Evolutionary conservation across 1,139 yeast species (phyloP).

Genomic region (Blastobotrys ciferrii): DNA sequence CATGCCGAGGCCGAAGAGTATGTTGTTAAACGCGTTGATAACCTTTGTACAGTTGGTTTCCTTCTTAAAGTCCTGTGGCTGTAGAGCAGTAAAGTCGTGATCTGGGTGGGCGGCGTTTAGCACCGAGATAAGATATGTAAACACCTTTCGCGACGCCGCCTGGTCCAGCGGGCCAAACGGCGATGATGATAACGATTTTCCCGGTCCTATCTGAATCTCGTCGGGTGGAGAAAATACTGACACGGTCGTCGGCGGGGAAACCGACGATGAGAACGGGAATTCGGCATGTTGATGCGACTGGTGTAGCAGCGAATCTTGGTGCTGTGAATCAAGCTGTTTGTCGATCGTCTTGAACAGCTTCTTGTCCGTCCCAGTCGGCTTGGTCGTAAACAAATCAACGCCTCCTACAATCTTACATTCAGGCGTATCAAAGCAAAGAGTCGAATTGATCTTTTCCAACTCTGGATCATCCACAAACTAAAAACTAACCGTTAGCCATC

Average conservation of each 20-base stretch:
- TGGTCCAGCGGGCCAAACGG: constrained; percentile 94
- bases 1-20: constrained; percentile 75
- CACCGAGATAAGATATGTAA: constrained; percentile 87
- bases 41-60: constrained; percentile 52
- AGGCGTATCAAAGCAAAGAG: constrained; percentile 79
- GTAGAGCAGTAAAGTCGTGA: constrained; percentile 84
- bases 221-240: constrained; percentile 23
- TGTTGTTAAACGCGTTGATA: constrained; percentile 72
- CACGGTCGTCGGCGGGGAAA: constrained; percentile 21
- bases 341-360: constrained; percentile 86
- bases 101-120: constrained; percentile 93
- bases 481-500: too few species aligned
- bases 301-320: constrained; percentile 25
- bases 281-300: constrained; percentile 17
- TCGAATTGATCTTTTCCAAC: constrained; percentile 82
- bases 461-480: constrained; percentile 92
- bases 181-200: constrained; percentile 42
- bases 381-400: constrained; percentile 90
- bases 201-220: constrained; percentile 6
- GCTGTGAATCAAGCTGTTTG: constrained; percentile 48
- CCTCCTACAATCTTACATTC: constrained; percentile 91
- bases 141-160: constrained; percentile 79
- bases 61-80: constrained; percentile 78
- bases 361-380: constrained; percentile 86
- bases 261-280: constrained; percentile 24